Evolutionary conservation across 441 rosid species (phyloP), one percentile per base, ranked within the genome.

Genomic region (Pelargonium australe): DNA sequence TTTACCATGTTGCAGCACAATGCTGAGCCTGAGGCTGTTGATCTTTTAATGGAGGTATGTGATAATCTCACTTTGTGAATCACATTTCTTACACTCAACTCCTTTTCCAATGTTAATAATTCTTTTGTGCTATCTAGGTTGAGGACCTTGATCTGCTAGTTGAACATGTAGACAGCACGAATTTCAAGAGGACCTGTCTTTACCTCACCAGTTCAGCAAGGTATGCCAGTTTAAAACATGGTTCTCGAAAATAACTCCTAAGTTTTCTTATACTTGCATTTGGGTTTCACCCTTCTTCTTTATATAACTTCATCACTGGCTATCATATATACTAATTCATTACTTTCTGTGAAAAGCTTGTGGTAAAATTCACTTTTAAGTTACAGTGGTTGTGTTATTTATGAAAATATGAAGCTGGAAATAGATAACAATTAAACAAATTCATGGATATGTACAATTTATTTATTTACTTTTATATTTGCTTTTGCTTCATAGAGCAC

Each of bases 1-100:
- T 40, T 45, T 73, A 5, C 61, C 71, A n/a, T 63, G 62, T 68
- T 77, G 78, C 87, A 95, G 99, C 98, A 92, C 79, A 95, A 95
- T 82, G 98, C 99, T 63, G 99, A 95, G 84, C 94, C 99, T 13
- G 99, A 95, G 82, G 99, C 98, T 71, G 95, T 95, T 79, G 98
- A 95, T 83, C 90, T 95, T 68, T 76, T 95, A 69, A 95, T 95
- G 98, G 98, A 95, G 87, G 95, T 86, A 75, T 51, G 0, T 2
- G 25, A 7, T 43, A 61, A 19, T 66, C 2, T 63, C 28, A 37
- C 69, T n/a, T 34, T 53, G 20, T 55, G 17, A 55, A 17, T 55
- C 61, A 55, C 61, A 55, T 55, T 55, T 6, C 2, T 16, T 55
- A 14, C 2, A 16, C 10, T 55, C 20, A 25, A 19, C 10, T 55